These are phyloP conservation scores for Endoconidiophora polonica DNA, from an alignment of 2,329 filamentous ascomycete genomes.

Conservation along the genomic window DNA sequence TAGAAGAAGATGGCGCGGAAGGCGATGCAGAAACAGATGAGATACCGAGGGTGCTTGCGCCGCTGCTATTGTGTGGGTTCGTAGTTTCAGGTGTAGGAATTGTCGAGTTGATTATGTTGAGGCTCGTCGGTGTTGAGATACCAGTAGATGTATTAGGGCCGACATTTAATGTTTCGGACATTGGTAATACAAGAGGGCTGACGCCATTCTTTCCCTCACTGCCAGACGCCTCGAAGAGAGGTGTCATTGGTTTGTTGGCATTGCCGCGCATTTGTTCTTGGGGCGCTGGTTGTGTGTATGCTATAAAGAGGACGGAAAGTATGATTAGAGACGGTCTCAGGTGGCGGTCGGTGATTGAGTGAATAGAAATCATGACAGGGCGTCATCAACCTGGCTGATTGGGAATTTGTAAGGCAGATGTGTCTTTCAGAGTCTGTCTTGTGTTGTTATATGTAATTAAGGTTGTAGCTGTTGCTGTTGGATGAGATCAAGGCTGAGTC, in stretches of 20 bases:
- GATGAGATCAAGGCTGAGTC: constrained; percentile 1
- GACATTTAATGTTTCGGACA: background rate
- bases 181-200: background rate
- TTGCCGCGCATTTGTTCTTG: constrained; percentile 22
- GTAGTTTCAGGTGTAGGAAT: constrained; percentile 18
- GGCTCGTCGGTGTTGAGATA: constrained; percentile 1
- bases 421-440: background rate
- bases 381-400: background rate
- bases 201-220: constrained; percentile 15
- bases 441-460: background rate
- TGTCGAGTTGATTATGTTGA: constrained; percentile 2
- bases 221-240: constrained; percentile 19
- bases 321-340: background rate
- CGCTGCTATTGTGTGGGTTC: constrained; percentile 18
- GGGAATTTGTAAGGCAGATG: background rate
- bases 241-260: constrained; percentile 17
- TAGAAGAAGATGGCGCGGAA: background rate
- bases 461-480: background rate
- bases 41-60: constrained; percentile 15
- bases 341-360: background rate
- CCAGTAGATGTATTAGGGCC: background rate
- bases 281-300: constrained; percentile 44
- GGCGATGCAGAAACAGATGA: constrained; percentile 18
- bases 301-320: constrained; percentile 21
- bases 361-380: background rate